Conservation (phyloP, 179 eudicot species). For the Beta lomatogona region DNA sequence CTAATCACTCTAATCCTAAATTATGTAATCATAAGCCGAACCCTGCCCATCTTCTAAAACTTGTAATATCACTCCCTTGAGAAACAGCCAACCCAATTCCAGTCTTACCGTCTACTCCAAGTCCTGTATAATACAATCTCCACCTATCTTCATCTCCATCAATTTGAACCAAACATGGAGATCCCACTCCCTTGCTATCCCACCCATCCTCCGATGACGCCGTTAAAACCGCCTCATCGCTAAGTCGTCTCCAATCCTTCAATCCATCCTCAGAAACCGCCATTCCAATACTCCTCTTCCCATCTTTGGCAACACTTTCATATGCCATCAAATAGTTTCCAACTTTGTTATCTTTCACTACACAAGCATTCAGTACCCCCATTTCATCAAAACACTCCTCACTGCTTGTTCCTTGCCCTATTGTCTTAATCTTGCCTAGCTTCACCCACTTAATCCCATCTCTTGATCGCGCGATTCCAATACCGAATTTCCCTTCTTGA, state of each 20-base stretch:
- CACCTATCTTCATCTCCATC: constrained; percentile 64
- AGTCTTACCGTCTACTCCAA: constrained; percentile 48
- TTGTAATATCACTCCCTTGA: constrained; percentile 46
- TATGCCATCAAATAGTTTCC: constrained; percentile 80
- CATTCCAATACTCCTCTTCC: constrained; percentile 67
- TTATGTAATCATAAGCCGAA: constrained; percentile 41
- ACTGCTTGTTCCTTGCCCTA: constrained; percentile 38
- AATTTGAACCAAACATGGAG: constrained; percentile 79
- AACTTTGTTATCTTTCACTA: constrained; percentile 47
- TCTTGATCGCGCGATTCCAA: constrained; percentile 83
- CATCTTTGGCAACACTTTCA: constrained; percentile 66
- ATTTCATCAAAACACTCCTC: constrained; percentile 60
- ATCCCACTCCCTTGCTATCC: constrained; percentile 69
- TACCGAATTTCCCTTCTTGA: constrained; percentile 42
- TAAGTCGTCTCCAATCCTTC: constrained; percentile 53
- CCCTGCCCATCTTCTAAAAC: constrained; percentile 62
- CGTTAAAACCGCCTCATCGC: constrained; percentile 27
- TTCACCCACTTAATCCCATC: constrained; percentile 90
- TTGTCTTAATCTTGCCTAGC: constrained; percentile 64
- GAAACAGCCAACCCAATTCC: constrained; percentile 84
- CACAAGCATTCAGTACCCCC: constrained; percentile 61
- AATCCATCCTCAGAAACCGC: constrained; percentile 71
- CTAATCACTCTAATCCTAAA: neutral
- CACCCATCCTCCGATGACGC: constrained; percentile 48
- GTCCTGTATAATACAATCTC: constrained; percentile 80